phyloP scores from a whole-genome alignment of 164 flowering plant genomes.

The Nymphaea colorata region DNA sequence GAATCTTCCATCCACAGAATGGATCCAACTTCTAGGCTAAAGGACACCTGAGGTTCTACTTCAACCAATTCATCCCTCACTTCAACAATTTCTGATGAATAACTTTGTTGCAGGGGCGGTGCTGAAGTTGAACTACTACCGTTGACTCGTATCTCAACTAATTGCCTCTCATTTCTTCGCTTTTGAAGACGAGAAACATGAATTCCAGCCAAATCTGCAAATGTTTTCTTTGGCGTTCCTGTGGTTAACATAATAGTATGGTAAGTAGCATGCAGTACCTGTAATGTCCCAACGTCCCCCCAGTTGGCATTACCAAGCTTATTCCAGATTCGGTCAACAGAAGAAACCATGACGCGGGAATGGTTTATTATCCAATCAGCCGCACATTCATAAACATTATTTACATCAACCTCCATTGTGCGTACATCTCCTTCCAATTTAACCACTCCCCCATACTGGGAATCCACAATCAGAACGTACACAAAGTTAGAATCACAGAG shows the following conservation, averaged over 20 bases:
- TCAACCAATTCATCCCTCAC: slow-evolving; percentile 38
- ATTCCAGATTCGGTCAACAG: slow-evolving; percentile 78
- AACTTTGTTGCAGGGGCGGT: slow-evolving; percentile 32
- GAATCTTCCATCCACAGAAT: slow-evolving; percentile 75
- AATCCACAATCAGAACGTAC: slow-evolving; percentile 69
- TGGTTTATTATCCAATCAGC: slow-evolving; percentile 67
- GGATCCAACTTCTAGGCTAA: slow-evolving; percentile 62
- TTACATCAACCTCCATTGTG: slow-evolving; percentile 47
- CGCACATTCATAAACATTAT: slow-evolving; percentile 51
- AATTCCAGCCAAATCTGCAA: slow-evolving; percentile 67
- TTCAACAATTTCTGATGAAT: slow-evolving; percentile 76
- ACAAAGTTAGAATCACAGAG: slow-evolving; percentile 38
- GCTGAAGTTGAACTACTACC: slow-evolving; percentile 36
- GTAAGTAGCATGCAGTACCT: slow-evolving; percentile 67
- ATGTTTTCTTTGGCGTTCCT: slow-evolving; percentile 60
- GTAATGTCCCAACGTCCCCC: slow-evolving; percentile 80
- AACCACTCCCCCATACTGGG: slow-evolving; percentile 75
- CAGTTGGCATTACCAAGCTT: slow-evolving; percentile 95
- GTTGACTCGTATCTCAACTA: slow-evolving; percentile 31
- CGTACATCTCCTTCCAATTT: slow-evolving; percentile 76
- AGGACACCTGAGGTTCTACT: slow-evolving; percentile 25
- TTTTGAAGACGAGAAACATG: slow-evolving; percentile 60
- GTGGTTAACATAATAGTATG: slow-evolving; percentile 50
- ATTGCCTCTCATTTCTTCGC: slow-evolving; percentile 54
- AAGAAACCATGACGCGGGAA: slow-evolving; percentile 48